These are phyloP conservation scores for Boletus huronensis DNA, from an alignment of 768 basidiomycete genomes.

Conservation along the genomic window DNA sequence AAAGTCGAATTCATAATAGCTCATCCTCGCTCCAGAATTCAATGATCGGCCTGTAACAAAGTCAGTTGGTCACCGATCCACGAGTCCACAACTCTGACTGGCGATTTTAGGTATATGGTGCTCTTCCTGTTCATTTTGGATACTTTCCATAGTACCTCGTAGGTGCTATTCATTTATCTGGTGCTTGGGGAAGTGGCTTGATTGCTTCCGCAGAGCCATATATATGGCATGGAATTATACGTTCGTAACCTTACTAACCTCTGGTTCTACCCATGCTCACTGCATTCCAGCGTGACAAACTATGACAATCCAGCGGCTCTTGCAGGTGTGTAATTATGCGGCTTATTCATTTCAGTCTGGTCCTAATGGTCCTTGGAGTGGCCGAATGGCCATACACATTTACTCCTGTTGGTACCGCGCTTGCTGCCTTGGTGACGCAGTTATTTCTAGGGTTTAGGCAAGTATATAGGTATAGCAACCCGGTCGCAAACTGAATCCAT, in stretches of 20 bases:
- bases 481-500: too few relatives aligned
- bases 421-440: slow-evolving; percentile 51
- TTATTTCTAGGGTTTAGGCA: slow-evolving; percentile 45
- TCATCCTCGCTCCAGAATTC: slow-evolving; percentile 3
- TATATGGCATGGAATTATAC: slow-evolving; percentile 20
- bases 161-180: not conserved
- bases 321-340: not conserved
- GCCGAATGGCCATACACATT: slow-evolving; percentile 50
- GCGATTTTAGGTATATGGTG: slow-evolving; percentile 8
- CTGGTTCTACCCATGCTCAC: not conserved
- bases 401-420: slow-evolving; percentile 45
- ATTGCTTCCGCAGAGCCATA: slow-evolving; percentile 7
- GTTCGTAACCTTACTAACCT: not conserved
- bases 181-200: not conserved
- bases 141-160: slow-evolving; percentile 18
- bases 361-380: not conserved
- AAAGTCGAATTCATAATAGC: not conserved
- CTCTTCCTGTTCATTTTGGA: slow-evolving; percentile 14
- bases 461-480: not conserved
- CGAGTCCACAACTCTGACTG: not conserved
- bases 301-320: not conserved
- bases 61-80: not conserved
- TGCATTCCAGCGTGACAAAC: not conserved
- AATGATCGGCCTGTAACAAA: slow-evolving; percentile 10
- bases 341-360: too few relatives aligned